phyloP scores from a whole-genome alignment of 176 grass and related monocot species.

The Ampelocalamus luodianensis region DNA sequence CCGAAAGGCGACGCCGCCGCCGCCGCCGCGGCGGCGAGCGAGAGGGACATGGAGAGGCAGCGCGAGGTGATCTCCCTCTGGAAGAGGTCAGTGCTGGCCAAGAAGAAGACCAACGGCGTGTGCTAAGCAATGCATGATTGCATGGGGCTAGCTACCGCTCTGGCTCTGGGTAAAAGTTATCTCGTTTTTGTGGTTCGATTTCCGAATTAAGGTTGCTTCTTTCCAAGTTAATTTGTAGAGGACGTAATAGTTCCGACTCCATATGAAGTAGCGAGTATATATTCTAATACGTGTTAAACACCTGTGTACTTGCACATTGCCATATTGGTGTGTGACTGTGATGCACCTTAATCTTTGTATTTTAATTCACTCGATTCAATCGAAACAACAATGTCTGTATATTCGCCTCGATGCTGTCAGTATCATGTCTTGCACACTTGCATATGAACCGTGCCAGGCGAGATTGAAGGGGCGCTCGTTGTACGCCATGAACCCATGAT shows the following conservation, averaged over 20 bases:
- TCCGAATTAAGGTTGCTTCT: not conserved
- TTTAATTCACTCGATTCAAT: not conserved
- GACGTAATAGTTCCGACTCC: constrained; percentile 2
- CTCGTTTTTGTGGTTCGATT: not conserved
- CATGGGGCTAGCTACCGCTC: not conserved
- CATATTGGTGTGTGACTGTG: not conserved
- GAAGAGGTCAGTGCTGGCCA: constrained; percentile 61
- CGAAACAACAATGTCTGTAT: not conserved
- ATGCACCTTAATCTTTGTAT: not conserved
- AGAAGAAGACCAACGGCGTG: constrained; percentile 69
- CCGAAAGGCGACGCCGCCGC: constrained; percentile 20
- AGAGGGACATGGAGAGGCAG: constrained; percentile 34
- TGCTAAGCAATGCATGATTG: constrained; percentile 39
- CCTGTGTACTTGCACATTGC: not conserved
- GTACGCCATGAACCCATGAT: not conserved
- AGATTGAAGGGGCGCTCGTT: not conserved
- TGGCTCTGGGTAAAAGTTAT: not conserved
- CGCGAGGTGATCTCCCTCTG: constrained; percentile 56
- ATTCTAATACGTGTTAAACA: not conserved
- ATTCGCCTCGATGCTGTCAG: not conserved
- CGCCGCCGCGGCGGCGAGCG: not conserved
- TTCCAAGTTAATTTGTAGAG: constrained; percentile 4
- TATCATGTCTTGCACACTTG: not conserved
- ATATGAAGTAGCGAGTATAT: not conserved
- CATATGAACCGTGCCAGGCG: not conserved